Base-by-base conservation (phyloP, 2,329 filamentous ascomycete genomes). In the Pseudogymnoascus verrucosus region DNA sequence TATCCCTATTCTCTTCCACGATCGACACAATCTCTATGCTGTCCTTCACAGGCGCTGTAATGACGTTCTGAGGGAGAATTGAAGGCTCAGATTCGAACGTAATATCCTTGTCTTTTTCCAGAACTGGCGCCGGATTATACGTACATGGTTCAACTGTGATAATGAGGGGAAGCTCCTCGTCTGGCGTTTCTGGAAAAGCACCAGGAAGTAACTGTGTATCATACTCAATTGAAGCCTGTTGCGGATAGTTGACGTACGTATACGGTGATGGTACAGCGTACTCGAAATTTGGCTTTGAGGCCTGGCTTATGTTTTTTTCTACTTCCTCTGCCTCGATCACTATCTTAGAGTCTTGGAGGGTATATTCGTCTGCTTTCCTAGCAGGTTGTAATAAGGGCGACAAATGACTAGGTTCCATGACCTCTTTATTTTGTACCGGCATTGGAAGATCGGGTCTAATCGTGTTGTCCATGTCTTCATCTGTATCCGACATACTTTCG, bases 381-480 rank as follows among this genome's bases (percentile, higher is more conserved):
- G 37, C 23, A 62, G 12, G 5, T 42, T 51, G n/a, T 42, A 57
- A 37, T 47, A 63, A 36, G 61, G 39, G 19, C 19, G 62, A 60
- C 47, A 62, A n/a, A 65, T 63, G n/a, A 63, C 54, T 26, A 64
- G 42, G 37, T 62, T 54, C 42, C 62, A 62, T n/a, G 61, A 62
- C 51, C 62, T 64, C 36, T 51, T 65, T 7, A 44, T 60, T 37
- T 62, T 59, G n/a, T 21, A 14, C 11, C 61, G 54, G 10, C 28
- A 40, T 36, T 59, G 26, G 11, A 16, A 34, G 16, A 31, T 61
- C 42, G 10, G 47, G 36, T 37, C 36, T 57, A 16, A 34, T 57
- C 6, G 19, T 28, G 47, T 26, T 23, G 19, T 64, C 57, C 21
- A 36, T 57, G 28, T 64, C 63, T 57, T 62, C 57, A 16, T 64